A percentile compares a stretch with the other conserved stretches of the same genome.
phyloP scores from a whole-genome alignment of 768 basidiomycete species.

The Hemileccinum impolitum region DNA sequence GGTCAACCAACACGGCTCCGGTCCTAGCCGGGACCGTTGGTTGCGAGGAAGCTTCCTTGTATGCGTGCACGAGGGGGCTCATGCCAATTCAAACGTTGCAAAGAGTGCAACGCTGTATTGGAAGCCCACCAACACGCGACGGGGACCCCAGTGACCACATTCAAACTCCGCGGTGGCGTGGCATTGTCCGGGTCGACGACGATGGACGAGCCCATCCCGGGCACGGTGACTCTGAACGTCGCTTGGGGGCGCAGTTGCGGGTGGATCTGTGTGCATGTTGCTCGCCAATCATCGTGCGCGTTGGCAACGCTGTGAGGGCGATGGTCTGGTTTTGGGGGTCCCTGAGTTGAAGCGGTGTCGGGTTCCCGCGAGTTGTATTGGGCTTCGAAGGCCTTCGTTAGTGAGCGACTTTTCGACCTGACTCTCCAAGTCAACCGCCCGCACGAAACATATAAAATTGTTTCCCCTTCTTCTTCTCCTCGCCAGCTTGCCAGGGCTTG shows the following conservation, averaged over 20 bases:
- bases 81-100: too few species aligned
- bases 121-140: conserved; percentile 10
- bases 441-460: conserved; percentile 29
- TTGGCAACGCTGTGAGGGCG: neutral
- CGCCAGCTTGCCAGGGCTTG: conserved; percentile 26
- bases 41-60: conserved; percentile 16
- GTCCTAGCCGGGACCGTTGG: conserved; percentile 9
- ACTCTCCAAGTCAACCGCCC: conserved; percentile 24
- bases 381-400: conserved; percentile 26
- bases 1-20: too few species aligned
- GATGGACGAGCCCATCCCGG: neutral
- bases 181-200: conserved; percentile 1
- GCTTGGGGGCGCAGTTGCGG: too few species aligned
- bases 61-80: too few species aligned
- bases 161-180: conserved; percentile 29
- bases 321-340: conserved; percentile 21
- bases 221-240: too few species aligned
- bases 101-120: neutral
- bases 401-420: conserved; percentile 31
- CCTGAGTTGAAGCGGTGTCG: conserved; percentile 19
- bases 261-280: neutral
- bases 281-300: conserved; percentile 3
- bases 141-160: conserved; percentile 28
- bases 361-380: conserved; percentile 32
- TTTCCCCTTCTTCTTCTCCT: conserved; percentile 24